phyloP scores from a whole-genome alignment of 2,329 filamentous ascomycete genomes.

The Trichoderma sp. region DNA sequence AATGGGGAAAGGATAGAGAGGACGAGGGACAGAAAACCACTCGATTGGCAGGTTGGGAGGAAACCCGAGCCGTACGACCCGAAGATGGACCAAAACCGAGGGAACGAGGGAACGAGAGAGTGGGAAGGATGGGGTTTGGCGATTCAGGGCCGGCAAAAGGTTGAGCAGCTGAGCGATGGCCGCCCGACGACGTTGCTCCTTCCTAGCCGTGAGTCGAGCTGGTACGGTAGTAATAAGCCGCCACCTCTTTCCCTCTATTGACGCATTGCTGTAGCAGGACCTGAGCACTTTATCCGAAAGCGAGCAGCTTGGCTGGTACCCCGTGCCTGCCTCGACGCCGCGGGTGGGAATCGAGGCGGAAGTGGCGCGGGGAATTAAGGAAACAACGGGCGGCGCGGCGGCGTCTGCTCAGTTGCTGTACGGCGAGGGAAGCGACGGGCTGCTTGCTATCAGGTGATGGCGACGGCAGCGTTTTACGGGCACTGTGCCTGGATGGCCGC shows the following conservation, averaged over 20 bases:
- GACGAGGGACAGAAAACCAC: not conserved
- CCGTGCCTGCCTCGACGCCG: conserved; percentile 12
- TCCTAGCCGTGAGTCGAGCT: conserved; percentile 9
- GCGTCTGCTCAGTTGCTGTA: not conserved
- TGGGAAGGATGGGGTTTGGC: not conserved
- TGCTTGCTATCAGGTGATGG: conserved; percentile 4
- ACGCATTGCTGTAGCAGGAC: not conserved
- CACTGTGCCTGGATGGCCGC: not conserved
- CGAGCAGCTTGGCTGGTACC: not conserved
- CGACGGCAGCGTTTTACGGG: not conserved
- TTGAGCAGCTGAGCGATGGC: conserved; percentile 7
- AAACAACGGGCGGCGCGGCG: conserved; percentile 1
- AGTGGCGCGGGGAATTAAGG: conserved; percentile 14
- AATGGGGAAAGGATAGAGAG: not conserved
- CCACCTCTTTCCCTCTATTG: not conserved
- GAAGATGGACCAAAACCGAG: conserved; percentile 4
- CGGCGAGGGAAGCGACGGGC: not conserved
- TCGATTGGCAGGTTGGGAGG: conserved; percentile 4
- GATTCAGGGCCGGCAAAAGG: conserved; percentile 16
- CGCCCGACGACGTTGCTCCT: conserved; percentile 2
- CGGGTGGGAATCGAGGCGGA: conserved; percentile 12
- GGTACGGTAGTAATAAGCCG: conserved; percentile 13
- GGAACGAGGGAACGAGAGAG: not conserved
- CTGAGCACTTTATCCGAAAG: conserved; percentile 13
- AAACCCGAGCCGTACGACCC: conserved; percentile 12